These are phyloP conservation scores for Solanum peruvianum DNA, from an alignment of 257 asterid species.

Conservation along the genomic window DNA sequence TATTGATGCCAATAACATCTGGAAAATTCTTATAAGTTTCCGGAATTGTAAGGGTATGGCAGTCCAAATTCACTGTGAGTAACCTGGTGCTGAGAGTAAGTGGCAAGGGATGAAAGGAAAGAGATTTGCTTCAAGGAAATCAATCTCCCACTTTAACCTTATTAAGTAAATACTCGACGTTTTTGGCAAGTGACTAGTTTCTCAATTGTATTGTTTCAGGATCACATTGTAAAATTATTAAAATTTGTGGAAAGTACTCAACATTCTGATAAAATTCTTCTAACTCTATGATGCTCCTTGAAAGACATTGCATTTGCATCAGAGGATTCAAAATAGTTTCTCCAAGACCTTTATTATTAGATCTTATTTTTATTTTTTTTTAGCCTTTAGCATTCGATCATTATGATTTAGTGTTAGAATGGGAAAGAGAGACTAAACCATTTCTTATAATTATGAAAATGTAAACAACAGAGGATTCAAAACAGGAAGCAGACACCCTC, in stretches of 20 bases:
- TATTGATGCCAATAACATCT: background rate
- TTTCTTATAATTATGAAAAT: background rate
- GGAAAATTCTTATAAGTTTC: background rate
- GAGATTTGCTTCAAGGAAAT: background rate
- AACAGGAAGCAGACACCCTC: background rate
- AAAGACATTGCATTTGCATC: background rate
- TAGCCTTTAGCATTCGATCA: background rate
- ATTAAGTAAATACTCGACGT: background rate
- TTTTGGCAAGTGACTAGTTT: background rate
- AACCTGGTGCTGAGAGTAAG: background rate
- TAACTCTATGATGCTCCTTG: background rate
- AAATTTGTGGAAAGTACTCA: background rate
- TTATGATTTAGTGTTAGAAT: background rate
- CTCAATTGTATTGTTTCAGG: background rate
- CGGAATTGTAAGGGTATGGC: background rate
- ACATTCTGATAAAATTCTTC: background rate
- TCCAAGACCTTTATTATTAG: background rate
- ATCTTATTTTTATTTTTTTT: background rate
- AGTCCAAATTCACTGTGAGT: background rate
- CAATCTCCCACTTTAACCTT: background rate
- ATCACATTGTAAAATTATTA: background rate
- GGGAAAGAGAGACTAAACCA: background rate
- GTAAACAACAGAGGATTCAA: background rate
- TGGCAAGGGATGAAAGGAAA: background rate
- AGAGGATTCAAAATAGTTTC: background rate